A percentile compares a stretch with the other conserved stretches of the same genome.
Conservation (phyloP, 768 basidiomycete species). For the Phanerochaete sordida region DNA sequence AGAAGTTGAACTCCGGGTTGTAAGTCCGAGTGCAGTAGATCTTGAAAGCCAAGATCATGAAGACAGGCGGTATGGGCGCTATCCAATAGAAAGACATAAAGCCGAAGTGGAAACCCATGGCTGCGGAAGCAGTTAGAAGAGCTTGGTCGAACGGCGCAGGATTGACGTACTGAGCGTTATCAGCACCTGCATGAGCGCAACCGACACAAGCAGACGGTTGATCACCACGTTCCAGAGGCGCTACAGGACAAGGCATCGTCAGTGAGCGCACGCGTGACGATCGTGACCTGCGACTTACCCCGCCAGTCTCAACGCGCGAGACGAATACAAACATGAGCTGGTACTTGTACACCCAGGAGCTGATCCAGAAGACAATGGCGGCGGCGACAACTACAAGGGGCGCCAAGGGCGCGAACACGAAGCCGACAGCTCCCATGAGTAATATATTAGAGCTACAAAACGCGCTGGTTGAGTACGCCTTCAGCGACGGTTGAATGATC, state of each 20-base stretch:
- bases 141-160: constrained; percentile 7
- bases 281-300: constrained; percentile 44
- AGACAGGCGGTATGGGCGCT: constrained; percentile 79
- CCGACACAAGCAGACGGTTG: constrained; percentile 79
- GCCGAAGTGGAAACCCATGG: constrained; percentile 79
- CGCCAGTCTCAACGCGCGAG: constrained; percentile 89
- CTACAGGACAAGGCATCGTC: constrained; percentile 36
- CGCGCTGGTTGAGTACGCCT: background rate
- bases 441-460: constrained; percentile 52
- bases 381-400: constrained; percentile 85
- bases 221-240: constrained; percentile 92
- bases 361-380: constrained; percentile 83
- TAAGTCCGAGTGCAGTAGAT: constrained; percentile 72
- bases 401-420: constrained; percentile 93
- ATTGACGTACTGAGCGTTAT: constrained; percentile 70
- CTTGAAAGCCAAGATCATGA: constrained; percentile 82
- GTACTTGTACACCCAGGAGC: constrained; percentile 91
- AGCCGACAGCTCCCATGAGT: constrained; percentile 89
- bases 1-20: constrained; percentile 71
- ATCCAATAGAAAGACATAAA: constrained; percentile 75
- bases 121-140: constrained; percentile 34
- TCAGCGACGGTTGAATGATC: background rate
- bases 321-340: constrained; percentile 94
- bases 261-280: background rate
- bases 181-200: constrained; percentile 83